Evolutionary conservation across 768 basidiomycete genomes (phyloP).

Genomic region (Sistotremastrum niveocremeum): DNA sequence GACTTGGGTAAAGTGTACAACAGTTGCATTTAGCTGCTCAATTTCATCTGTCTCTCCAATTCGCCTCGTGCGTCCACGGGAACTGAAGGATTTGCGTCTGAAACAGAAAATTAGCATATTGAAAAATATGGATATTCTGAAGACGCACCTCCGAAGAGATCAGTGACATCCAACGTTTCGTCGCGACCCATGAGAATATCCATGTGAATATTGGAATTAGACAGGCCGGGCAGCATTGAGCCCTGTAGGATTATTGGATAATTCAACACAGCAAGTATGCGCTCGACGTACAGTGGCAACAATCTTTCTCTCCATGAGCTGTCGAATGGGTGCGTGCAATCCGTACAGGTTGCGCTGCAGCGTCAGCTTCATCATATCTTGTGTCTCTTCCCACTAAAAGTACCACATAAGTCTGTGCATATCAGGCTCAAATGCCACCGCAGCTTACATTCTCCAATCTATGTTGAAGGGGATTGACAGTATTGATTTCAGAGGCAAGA

Average conservation of each 20-base stretch:
- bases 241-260: conserved; percentile 26
- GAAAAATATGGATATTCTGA: no score
- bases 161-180: conserved; percentile 61
- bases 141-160: conserved; percentile 64
- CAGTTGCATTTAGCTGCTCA: no score
- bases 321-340: conserved; percentile 76
- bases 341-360: conserved; percentile 78
- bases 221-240: conserved; percentile 49
- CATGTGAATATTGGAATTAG: conserved; percentile 68
- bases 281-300: conserved; percentile 49
- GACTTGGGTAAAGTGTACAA: no score
- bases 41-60: no score
- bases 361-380: conserved; percentile 75
- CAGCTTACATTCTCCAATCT: conserved; percentile 58
- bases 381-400: conserved; percentile 83
- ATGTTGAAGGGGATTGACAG: conserved; percentile 45
- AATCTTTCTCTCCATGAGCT: conserved; percentile 89
- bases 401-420: background rate
- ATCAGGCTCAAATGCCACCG: conserved; percentile 10
- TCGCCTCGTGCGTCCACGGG: no score
- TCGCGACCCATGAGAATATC: conserved; percentile 93
- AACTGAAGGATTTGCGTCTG: no score
- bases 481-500: conserved; percentile 61
- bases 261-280: background rate
- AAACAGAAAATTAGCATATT: no score